Conservation (phyloP, 2,329 filamentous ascomycete genomes). For the Arthrobotrys sinensis region DNA sequence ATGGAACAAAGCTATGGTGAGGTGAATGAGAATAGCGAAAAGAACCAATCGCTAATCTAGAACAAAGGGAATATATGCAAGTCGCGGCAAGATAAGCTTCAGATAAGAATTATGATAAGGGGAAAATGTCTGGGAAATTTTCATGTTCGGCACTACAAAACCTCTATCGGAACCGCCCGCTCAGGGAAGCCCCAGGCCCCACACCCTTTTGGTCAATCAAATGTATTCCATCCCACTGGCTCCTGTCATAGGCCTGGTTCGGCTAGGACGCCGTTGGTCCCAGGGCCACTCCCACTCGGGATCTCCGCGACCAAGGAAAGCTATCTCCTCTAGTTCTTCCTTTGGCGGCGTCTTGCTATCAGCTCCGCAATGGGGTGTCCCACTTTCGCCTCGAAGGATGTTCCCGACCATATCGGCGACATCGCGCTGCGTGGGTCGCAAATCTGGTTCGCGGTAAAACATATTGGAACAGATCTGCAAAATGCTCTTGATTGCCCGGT, state of each 20-base stretch:
- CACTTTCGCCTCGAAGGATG: slow-evolving; percentile 47
- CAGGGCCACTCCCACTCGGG: slow-evolving; percentile 51
- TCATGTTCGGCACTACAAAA: slow-evolving; percentile 17
- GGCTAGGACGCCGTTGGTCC: slow-evolving; percentile 46
- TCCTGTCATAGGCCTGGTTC: slow-evolving; percentile 40
- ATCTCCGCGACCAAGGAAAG: slow-evolving; percentile 37
- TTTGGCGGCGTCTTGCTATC: slow-evolving; percentile 25
- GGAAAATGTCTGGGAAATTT: slow-evolving; percentile 4
- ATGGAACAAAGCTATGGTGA: background rate
- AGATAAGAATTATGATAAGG: slow-evolving; percentile 19
- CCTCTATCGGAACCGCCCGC: slow-evolving; percentile 50
- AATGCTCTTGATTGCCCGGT: slow-evolving; percentile 57
- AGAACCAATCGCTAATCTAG: slow-evolving; percentile 26
- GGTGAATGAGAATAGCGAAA: background rate
- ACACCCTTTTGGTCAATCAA: slow-evolving; percentile 7
- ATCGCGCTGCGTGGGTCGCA: slow-evolving; percentile 60
- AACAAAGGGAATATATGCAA: slow-evolving; percentile 18
- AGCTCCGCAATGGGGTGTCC: slow-evolving; percentile 49
- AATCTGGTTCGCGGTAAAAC: slow-evolving; percentile 62
- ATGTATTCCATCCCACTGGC: slow-evolving; percentile 32
- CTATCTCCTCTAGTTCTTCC: slow-evolving; percentile 39
- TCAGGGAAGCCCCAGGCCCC: background rate
- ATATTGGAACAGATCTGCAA: slow-evolving; percentile 62
- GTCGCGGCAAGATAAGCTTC: slow-evolving; percentile 39
- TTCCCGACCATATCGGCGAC: slow-evolving; percentile 59